Base-by-base conservation (phyloP, 768 basidiomycete species). In the Lactarius trivialis region DNA sequence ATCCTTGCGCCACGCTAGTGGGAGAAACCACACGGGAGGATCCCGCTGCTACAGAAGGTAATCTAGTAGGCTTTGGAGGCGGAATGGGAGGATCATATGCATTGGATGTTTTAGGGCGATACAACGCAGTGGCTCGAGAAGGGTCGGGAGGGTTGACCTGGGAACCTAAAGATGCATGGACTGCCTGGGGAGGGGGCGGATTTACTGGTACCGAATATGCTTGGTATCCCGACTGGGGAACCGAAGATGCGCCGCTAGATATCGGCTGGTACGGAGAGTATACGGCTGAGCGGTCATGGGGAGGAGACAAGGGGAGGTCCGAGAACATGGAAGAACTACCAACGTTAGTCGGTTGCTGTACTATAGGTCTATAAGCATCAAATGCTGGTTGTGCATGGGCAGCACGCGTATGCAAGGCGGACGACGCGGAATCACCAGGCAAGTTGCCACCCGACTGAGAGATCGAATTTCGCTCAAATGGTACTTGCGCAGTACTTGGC, bases 71-170 rank as follows among this genome's bases (percentile, higher is more conserved):
- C 39, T 65, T 66, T 43, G 64, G 65, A 32, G 70, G 57, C 7
- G 71, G 71, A 14, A 73, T 65, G 14, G 73, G 73, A n/a, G 73
- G 73, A 50, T 73, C 73, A 61, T 73, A 73, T 4, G 73, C 73
- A 66, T 73, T 70, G 34, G 63, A 60, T 2, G 65, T 66, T 32
- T 66, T 70, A 8, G 72, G 68, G 30, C 72, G 65, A 53, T 68
- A 73, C 36, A 64, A 51, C 1, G 63, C 54, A 34, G 54, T 11
- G 28, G 48, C 39, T 19, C 34, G 63, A 55, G 65, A 55, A 49
- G 50, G 57, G 48, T 60, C 34, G 34, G 37, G 45, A 9, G 19
- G 30, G 19, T 49, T 48, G 14, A 52, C 55, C 37, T 60, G 50
- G 67, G 34, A 9, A 33, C 39, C 28, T 7, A 56, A 17, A 39